Evolutionary conservation across 2,329 filamentous ascomycete genomes (phyloP), one percentile per base, ranked within the genome.

Genomic region (Colletotrichum lupini): DNA sequence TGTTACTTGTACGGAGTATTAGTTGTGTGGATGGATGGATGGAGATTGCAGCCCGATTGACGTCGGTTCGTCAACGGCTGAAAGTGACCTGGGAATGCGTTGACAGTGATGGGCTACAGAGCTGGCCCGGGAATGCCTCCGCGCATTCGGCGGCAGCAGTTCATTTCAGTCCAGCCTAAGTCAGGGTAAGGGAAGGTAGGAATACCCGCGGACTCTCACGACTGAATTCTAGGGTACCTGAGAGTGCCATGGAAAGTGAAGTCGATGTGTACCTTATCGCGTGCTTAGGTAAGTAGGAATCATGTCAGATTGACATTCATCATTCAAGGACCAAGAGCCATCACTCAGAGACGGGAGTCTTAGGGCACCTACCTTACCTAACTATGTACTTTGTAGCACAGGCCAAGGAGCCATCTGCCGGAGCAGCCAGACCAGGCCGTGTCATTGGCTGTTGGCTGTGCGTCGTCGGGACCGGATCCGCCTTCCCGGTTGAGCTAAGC

Each of bases 391-490:
- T 12, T 5, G 3, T 12, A 35, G 32, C 32, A 35, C 32, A 35
- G 32, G 32, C 32, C 32, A 35, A 12, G 28, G 32, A 37, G 22
- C 52, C 49, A 22, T 5, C n/a, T 2, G 9, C 30, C n/a, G 55
- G 19, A 12, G 42, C 56, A 12, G 42, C 56, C 12, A 19, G 19
- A 30, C 5, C 35, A 22, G 28, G 14, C 16, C 60, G 24, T 70
- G 35, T 55, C 24, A 73, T 73, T 73, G 70, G 70, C 35, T 24
- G 55, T 14, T 11, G 9, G 30, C 19, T 28, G 26, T 52, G 30
- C 14, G 22, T 30, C 8, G n/a, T 64, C 66, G 55, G 70, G 42
- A 52, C 59, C 70, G 70, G 70, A 61, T 65, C 60, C 67, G 64
- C 59, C 59, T 64, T 70, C 56, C 70, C 66, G 70, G 19, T 46